phyloP scores from a whole-genome alignment of 2,329 filamentous ascomycete species.

The Epichloe hybrida region DNA sequence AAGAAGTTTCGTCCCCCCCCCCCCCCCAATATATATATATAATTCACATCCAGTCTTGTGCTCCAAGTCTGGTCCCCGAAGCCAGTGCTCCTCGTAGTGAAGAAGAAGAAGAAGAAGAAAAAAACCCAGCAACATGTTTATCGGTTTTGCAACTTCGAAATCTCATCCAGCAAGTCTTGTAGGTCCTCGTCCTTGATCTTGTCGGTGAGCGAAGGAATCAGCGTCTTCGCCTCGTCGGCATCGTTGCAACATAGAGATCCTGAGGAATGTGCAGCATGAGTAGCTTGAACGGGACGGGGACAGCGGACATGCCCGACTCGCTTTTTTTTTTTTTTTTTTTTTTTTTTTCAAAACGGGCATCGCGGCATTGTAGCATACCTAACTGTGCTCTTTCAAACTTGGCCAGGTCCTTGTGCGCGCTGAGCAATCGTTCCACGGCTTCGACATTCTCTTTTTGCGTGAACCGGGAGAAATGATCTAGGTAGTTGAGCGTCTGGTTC shows the following conservation, averaged over 20 bases:
- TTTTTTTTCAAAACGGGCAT: too few relatives aligned
- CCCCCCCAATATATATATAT: background rate
- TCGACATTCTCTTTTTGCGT: slow-evolving; percentile 91
- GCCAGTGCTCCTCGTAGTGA: background rate
- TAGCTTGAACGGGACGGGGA: background rate
- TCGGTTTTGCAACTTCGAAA: slow-evolving; percentile 57
- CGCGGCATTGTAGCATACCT: slow-evolving; percentile 36
- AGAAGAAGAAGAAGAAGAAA: too few relatives aligned
- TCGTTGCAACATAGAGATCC: slow-evolving; percentile 85
- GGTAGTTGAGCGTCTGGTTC: slow-evolving; percentile 78
- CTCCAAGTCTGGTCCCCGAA: background rate
- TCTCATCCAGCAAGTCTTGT: slow-evolving; percentile 77
- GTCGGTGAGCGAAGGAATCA: slow-evolving; percentile 77
- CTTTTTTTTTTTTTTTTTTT: too few relatives aligned
- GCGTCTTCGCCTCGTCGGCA: slow-evolving; percentile 88
- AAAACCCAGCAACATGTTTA: slow-evolving; percentile 9
- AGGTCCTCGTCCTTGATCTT: slow-evolving; percentile 88
- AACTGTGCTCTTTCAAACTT: slow-evolving; percentile 91
- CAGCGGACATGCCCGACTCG: too few relatives aligned
- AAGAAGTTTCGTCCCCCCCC: background rate
- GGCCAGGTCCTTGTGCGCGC: slow-evolving; percentile 64
- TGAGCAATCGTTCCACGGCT: slow-evolving; percentile 79
- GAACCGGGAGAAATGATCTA: slow-evolving; percentile 90
- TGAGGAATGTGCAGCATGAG: slow-evolving; percentile 21
- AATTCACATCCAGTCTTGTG: background rate